phyloP scores from a whole-genome alignment of 2,329 filamentous ascomycete genomes.

The Chalaropsis thielavioides region DNA sequence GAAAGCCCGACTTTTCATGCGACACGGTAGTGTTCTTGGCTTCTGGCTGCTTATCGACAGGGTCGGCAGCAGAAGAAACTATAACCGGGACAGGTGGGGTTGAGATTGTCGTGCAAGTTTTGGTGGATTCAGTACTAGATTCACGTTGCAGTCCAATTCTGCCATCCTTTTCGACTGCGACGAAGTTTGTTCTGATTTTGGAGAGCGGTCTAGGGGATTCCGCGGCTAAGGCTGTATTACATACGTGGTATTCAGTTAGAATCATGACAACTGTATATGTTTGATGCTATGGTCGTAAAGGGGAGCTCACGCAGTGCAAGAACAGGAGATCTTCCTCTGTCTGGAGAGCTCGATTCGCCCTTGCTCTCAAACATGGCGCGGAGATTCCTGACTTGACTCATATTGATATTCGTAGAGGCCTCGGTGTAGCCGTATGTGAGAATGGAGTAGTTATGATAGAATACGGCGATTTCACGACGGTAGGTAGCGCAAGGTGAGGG shows the following conservation, averaged over 20 bases:
- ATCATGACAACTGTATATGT: slow-evolving; percentile 19
- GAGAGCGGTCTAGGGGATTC: slow-evolving; percentile 52
- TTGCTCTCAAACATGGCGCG: slow-evolving; percentile 70
- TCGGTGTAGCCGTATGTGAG: slow-evolving; percentile 3
- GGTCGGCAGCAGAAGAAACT: neutral
- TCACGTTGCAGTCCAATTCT: slow-evolving; percentile 37
- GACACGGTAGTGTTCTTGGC: neutral
- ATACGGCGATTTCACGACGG: neutral
- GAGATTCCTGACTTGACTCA: slow-evolving; percentile 60
- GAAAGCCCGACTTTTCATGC: neutral
- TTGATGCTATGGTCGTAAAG: slow-evolving; percentile 23
- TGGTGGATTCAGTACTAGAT: slow-evolving; percentile 29
- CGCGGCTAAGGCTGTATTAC: neutral
- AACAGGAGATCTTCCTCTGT: slow-evolving; percentile 55
- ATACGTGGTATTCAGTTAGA: slow-evolving; percentile 15
- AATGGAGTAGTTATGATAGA: neutral
- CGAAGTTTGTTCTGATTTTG: slow-evolving; percentile 61
- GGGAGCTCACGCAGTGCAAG: slow-evolving; percentile 29
- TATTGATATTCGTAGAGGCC: slow-evolving; percentile 28
- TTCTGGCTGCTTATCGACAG: neutral
- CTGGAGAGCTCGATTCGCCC: slow-evolving; percentile 38
- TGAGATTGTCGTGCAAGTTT: slow-evolving; percentile 19
- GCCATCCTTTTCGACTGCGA: slow-evolving; percentile 55
- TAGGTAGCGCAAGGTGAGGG: neutral
- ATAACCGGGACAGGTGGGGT: neutral